Conservation (phyloP, 2,329 filamentous ascomycete genomes). For the Lecanosticta acicola region DNA sequence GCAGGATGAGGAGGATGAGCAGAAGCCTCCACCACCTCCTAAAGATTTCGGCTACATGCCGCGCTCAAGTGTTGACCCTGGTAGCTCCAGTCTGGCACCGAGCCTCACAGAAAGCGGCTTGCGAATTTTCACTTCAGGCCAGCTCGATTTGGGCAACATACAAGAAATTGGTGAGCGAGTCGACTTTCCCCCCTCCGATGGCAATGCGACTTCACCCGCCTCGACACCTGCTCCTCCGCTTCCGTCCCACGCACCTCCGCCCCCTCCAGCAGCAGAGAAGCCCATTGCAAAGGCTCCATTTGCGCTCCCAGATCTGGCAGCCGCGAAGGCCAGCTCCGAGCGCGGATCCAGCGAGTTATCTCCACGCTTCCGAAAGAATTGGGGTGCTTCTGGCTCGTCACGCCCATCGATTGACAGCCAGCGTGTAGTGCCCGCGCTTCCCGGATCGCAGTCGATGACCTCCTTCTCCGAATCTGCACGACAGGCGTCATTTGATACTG, state of each 20-base stretch:
- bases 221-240: conserved; percentile 33
- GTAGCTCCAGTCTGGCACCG: conserved; percentile 20
- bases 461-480: conserved; percentile 30
- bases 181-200: conserved; percentile 12
- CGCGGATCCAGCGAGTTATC: conserved; percentile 28
- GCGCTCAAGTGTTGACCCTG: conserved; percentile 28
- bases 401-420: conserved; percentile 32
- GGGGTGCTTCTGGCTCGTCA: conserved; percentile 28
- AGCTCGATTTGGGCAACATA: conserved; percentile 36
- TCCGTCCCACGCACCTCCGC: conserved; percentile 44
- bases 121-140: conserved; percentile 28
- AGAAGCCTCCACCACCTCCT: conserved; percentile 39
- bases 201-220: conserved; percentile 11
- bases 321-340: conserved; percentile 21
- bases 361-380: conserved; percentile 23
- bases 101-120: conserved; percentile 21
- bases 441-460: conserved; percentile 31
- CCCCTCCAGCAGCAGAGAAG: conserved; percentile 35
- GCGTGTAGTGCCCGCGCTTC: conserved; percentile 20
- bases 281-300: conserved; percentile 11
- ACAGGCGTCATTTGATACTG: conserved; percentile 24
- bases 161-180: conserved; percentile 23
- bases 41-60: conserved; percentile 39
- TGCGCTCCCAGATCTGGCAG: conserved; percentile 23
- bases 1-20: conserved; percentile 27